Percentiles rank a stretch among this genome's conserved stretches.
These are phyloP conservation scores for Penicillium sp. DNA, from an alignment of 2,329 filamentous ascomycete species.

Conservation along the genomic window DNA sequence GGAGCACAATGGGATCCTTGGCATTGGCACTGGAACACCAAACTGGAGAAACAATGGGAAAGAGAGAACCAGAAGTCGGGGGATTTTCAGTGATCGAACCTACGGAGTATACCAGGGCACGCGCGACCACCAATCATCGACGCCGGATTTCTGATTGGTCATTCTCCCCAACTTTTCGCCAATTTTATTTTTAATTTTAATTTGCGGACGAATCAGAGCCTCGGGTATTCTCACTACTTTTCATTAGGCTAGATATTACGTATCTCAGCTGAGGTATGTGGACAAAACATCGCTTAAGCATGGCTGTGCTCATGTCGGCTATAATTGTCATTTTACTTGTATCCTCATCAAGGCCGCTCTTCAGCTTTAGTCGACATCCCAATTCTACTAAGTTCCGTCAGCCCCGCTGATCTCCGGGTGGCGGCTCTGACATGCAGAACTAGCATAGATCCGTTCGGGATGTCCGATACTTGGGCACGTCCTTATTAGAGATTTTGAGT, in stretches of 20 bases:
- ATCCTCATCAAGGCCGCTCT: not conserved
- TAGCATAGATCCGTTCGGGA: not conserved
- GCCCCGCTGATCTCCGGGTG: constrained; percentile 14
- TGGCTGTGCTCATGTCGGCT: not conserved
- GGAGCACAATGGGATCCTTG: not conserved
- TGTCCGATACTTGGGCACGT: not conserved
- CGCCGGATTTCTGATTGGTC: constrained; percentile 15
- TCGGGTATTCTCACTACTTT: not conserved
- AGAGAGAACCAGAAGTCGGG: not conserved
- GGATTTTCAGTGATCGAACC: constrained; percentile 9
- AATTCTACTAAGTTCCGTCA: not conserved
- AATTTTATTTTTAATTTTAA: not conserved
- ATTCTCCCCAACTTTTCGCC: constrained; percentile 4
- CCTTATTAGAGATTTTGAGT: not conserved
- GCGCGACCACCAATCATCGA: constrained; percentile 15
- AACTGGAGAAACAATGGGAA: not conserved
- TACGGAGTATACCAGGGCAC: constrained; percentile 22
- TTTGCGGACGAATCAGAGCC: not conserved
- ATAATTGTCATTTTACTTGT: not conserved
- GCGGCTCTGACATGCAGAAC: constrained; percentile 7
- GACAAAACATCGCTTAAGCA: not conserved
- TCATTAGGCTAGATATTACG: not conserved
- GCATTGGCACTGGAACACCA: not conserved
- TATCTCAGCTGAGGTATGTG: not conserved
- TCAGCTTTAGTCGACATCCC: not conserved